phyloP scores from a whole-genome alignment of 2,329 filamentous ascomycete species.

The Xylariaceae sp. region DNA sequence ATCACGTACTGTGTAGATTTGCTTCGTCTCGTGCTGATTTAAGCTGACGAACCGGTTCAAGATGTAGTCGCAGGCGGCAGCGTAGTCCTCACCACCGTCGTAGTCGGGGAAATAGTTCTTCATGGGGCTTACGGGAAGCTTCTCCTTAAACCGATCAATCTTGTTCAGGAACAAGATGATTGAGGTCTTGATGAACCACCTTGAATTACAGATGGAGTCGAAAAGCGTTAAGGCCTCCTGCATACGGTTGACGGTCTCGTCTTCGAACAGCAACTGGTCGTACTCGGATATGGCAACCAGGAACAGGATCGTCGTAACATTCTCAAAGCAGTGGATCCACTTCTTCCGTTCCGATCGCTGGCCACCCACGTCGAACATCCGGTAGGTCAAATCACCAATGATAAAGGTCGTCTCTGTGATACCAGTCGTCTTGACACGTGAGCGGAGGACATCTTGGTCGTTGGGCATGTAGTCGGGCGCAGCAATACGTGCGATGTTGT shows the following conservation, averaged over 20 bases:
- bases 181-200: conserved; percentile 86
- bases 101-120: conserved; percentile 87
- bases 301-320: conserved; percentile 95
- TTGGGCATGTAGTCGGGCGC: conserved; percentile 90
- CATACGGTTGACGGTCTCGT: conserved; percentile 95
- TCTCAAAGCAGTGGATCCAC: conserved; percentile 99
- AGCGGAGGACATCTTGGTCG: conserved; percentile 90
- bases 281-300: conserved; percentile 95
- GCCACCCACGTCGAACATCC: conserved; percentile 96
- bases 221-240: conserved; percentile 82
- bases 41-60: conserved; percentile 96
- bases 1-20: conserved; percentile 69
- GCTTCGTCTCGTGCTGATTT: conserved; percentile 99
- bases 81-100: conserved; percentile 93
- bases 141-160: conserved; percentile 84
- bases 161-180: conserved; percentile 87
- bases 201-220: conserved; percentile 81
- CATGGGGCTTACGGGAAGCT: conserved; percentile 75
- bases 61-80: conserved; percentile 95
- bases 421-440: conserved; percentile 95
- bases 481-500: conserved; percentile 86
- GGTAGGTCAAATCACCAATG: conserved; percentile 88
- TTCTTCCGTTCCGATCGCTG: conserved; percentile 97
- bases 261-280: conserved; percentile 91
- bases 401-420: conserved; percentile 96